Evolutionary conservation across 2,329 filamentous ascomycete genomes (phyloP), one percentile per base, ranked within the genome.

Genomic region (Xylariaceae sp.): DNA sequence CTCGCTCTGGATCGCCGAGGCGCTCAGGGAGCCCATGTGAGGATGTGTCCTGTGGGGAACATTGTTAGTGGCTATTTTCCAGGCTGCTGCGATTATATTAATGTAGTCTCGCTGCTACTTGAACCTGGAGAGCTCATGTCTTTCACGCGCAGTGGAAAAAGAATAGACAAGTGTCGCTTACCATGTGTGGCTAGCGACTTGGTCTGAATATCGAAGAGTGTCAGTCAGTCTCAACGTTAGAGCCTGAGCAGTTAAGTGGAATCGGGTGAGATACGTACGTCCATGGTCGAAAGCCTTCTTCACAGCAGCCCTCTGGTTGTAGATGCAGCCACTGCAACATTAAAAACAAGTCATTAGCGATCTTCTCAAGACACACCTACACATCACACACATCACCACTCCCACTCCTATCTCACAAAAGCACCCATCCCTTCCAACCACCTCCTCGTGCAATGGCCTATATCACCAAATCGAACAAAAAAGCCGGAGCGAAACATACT

Each of bases 161-260:
- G 6, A 24, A 24, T 24, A 24, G 21, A 11, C 11, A 24, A 24
- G 6, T 31, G 14, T 18, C 4, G 34, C 55, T 37, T 50, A 67
- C 71, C 71, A 75, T 2, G 70, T 72, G 51, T 76, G 73, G 2
- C 69, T 71, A 9, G 70, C 68, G 27, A 76, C 59, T 50, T 76
- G 73, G 48, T 76, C 45, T 48, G 23, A 3, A 27, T 9, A 27
- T 3, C 16, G 13, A 7, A 17, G 18, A 2, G 21, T 24, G 27
- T 45, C 14, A 42, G 45, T 26, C 13, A 27, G 4, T 7, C 18
- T 16, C 9, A 8, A 37, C 1, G 2, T 3, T 2, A 5, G 3
- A 18, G 23, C 3, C 11, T 19, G 8, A 9, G 17, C 9, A 7
- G 29, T 11, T 16, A 7, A 17, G 11, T 9, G 9, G 5, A 9